Evolutionary conservation across 169 alveolate species (phyloP), one percentile per base, ranked within the genome.

Genomic region (Plasmodium ovale): DNA sequence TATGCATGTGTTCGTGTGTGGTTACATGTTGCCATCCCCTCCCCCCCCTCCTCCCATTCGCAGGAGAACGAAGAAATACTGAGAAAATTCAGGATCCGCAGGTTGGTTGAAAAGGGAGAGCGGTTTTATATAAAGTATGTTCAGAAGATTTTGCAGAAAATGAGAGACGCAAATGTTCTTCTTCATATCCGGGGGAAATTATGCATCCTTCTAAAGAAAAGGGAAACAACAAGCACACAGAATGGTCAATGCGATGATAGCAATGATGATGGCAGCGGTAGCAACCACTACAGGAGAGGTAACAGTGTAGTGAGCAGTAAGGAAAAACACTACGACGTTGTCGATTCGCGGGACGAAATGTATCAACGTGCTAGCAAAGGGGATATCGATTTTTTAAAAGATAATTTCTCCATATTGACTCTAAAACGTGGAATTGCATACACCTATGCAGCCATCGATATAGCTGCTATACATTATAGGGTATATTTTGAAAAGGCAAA

Each of bases 401-500:
- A 85, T 4, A 37, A 69, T 44, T 85, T 54, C 64, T 29, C 49
- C 5, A 29, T 85, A 54, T 5, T 85, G 47, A 85, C 91, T 44
- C 47, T 87, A 21, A 87, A 94, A 27, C 88, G 69, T 51, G 94
- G 92, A 53, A 92, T 93, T 9, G 72, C 92, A 31, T 87, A 79
- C 62, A 94, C 96, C 3, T 94, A 94, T 69, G 93, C 93, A 35
- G 94, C 95, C 16, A 87, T 92, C 44, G 96, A 94, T 51, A 23
- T 94, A 37, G 91, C 94, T 23, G 94, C 96, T 21, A 62, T 94
- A 39, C 71, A 79, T 25, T 89, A 94, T 56, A 54, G 96, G 56
- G 82, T 94, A 10, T 5, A 27, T 27, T 60, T 51, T 84, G 85
- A 92, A 87, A 89, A 92, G 60, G 94, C 95, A 19, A 79, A 89